Evolutionary conservation across 2,329 filamentous ascomycete species (phyloP), one percentile per base, ranked within the genome.

Genomic region (Gyromitra esculenta): DNA sequence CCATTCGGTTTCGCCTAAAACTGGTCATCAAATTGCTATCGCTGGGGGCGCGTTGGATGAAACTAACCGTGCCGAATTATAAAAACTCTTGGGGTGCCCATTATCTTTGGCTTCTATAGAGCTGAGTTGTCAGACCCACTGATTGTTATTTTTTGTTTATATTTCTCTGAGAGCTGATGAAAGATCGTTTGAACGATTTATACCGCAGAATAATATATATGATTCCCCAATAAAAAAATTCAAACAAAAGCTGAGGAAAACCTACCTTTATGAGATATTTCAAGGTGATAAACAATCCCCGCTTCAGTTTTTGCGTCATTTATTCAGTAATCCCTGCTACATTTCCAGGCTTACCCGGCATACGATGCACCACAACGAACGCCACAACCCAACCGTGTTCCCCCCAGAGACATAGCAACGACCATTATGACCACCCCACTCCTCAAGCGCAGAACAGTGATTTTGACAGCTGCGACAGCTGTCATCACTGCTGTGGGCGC

Each of bases 1-100:
- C 94, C 94, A 98, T 86, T 97, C 93, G 2, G 94, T 98, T 85
- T 97, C 93, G 84, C 94, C 95, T 75, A 7, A 9, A 54, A 18
- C 9, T 43, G 13, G 54, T 48, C 8, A 64, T 50, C 59, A 25
- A 68, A 57, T 31, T 39, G 7, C 21, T 62, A 9, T 15, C 15
- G 18, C 25, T 5, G n/a, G 13, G 48, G 8, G 65, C 43, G 54
- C 25, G 25, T 18, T 5, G 5, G 48, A 35, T 35, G 13, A 7
- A 56, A 50, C 72, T 56, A 57, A 75, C 72, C 75, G 82, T 97
- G 94, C 81, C 94, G 92, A 83, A 94, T 85, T 80, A 96, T 89
- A 85, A 95, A 95, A 82, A 92, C 90, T 68, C 92, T 88, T 1
- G 92, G 92, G 1, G 90, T 89, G 37, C 48, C 21, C 73, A 75